Conservation (phyloP, 352 stramenopile genomes). For the Aphanomyces euteiches region DNA sequence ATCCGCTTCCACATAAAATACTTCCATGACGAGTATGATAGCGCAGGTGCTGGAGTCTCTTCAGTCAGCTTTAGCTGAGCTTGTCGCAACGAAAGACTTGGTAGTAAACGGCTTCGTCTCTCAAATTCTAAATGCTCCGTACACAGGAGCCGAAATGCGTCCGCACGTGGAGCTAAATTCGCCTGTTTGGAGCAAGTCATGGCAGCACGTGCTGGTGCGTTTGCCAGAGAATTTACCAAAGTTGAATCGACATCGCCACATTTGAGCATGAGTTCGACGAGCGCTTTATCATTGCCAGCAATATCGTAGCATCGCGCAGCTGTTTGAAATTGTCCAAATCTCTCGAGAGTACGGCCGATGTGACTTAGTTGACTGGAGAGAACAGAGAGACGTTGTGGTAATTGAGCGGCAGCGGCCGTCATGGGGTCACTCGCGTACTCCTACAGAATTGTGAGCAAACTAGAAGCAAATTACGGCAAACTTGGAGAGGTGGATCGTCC, state of each 20-base stretch:
- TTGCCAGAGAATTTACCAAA: slow-evolving; percentile 59
- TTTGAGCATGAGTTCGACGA: slow-evolving; percentile 48
- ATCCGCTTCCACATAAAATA: slow-evolving; percentile 60
- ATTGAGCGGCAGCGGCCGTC: background rate
- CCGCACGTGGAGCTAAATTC: slow-evolving; percentile 15
- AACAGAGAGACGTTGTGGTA: slow-evolving; percentile 9
- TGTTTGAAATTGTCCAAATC: slow-evolving; percentile 50
- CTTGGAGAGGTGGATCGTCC: slow-evolving; percentile 21
- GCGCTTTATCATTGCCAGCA: slow-evolving; percentile 59
- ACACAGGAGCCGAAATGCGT: slow-evolving; percentile 59
- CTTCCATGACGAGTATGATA: background rate
- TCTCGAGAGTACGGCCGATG: slow-evolving; percentile 47
- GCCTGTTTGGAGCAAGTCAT: slow-evolving; percentile 34
- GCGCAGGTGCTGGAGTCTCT: background rate
- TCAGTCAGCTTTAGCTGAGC: background rate
- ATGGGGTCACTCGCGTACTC: slow-evolving; percentile 22
- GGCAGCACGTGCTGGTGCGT: slow-evolving; percentile 47
- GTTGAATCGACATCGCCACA: slow-evolving; percentile 30
- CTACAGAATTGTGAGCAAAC: background rate
- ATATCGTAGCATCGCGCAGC: slow-evolving; percentile 63
- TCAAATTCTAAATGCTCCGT: slow-evolving; percentile 56
- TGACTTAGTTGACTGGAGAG: slow-evolving; percentile 24
- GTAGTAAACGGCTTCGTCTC: slow-evolving; percentile 61
- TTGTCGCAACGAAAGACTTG: slow-evolving; percentile 44
- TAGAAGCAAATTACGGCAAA: background rate